Conservation (phyloP, 1,284 basidiomycete species). For the Coniferiporia weirii region DNA sequence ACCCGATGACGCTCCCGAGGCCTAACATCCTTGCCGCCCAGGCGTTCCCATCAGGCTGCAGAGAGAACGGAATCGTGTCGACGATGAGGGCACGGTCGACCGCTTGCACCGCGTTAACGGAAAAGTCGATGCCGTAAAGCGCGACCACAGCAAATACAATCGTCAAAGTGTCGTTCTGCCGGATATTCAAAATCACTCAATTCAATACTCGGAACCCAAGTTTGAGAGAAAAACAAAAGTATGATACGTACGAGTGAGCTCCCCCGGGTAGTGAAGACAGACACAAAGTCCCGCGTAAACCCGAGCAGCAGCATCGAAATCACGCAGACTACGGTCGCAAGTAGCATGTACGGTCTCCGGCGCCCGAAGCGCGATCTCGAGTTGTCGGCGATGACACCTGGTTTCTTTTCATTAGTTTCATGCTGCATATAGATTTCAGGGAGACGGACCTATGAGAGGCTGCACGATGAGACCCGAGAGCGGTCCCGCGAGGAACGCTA, state of each 20-base stretch:
- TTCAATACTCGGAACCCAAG: neutral
- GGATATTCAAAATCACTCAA: too few relatives aligned
- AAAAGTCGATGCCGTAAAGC: constrained; percentile 90
- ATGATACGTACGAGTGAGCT: constrained; percentile 32
- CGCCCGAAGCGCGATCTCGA: constrained; percentile 84
- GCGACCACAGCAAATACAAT: constrained; percentile 79
- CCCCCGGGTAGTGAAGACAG: constrained; percentile 45
- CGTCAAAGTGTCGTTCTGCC: constrained; percentile 60
- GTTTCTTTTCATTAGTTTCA: neutral
- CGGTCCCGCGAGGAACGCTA: constrained; percentile 94
- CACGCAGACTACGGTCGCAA: constrained; percentile 63
- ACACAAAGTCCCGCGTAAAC: constrained; percentile 73
- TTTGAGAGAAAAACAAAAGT: neutral
- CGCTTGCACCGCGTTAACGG: constrained; percentile 87
- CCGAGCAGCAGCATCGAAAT: constrained; percentile 79
- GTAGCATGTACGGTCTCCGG: constrained; percentile 81
- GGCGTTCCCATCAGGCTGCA: constrained; percentile 86
- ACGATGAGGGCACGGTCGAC: constrained; percentile 80
- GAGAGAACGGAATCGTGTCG: constrained; percentile 58
- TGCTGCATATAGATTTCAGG: neutral
- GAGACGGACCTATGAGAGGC: constrained; percentile 66
- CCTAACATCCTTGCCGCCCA: constrained; percentile 93
- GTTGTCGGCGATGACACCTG: constrained; percentile 78
- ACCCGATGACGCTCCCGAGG: constrained; percentile 77
- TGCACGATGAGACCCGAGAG: constrained; percentile 89